Evolutionary conservation across 257 asterid genomes (phyloP).

Genomic region (Primulina eburnea): DNA sequence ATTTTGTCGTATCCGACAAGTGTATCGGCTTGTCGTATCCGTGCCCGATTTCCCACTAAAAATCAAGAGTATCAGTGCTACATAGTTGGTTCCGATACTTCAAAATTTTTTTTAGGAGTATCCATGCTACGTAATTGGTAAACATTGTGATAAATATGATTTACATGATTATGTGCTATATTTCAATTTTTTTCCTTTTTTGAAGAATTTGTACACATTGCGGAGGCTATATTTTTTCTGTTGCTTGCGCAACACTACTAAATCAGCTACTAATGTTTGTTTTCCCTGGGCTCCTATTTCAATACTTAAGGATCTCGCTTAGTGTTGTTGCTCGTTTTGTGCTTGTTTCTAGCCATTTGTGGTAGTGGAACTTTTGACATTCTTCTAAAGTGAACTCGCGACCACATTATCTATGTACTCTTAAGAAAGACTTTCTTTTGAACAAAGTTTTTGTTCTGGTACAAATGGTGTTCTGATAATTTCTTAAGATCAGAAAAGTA

Average conservation of each 20-base stretch:
- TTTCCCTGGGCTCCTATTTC: constrained; percentile 3
- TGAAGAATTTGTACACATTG: background rate
- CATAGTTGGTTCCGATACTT: too few relatives aligned
- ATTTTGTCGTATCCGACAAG: too few relatives aligned
- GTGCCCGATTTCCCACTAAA: too few relatives aligned
- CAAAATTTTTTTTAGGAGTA: too few relatives aligned
- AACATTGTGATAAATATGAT: constrained; percentile 7
- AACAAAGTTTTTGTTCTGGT: background rate
- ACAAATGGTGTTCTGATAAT: background rate
- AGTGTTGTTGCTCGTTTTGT: constrained; percentile 3
- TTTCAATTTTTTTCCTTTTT: background rate
- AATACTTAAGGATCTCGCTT: background rate
- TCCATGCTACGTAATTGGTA: background rate
- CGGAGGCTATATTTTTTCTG: constrained; percentile 6
- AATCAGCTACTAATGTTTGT: constrained; percentile 14
- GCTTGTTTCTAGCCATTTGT: constrained; percentile 1
- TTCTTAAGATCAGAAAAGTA: background rate
- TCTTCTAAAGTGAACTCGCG: background rate
- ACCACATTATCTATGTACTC: background rate
- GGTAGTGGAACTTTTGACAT: background rate
- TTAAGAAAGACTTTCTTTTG: background rate
- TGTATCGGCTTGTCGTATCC: too few relatives aligned
- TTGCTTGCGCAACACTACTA: background rate
- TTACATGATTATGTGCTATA: background rate
- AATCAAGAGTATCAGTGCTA: too few relatives aligned